Conservation (phyloP, 805 yeast species). For the Ogataea paradorogensis region DNA sequence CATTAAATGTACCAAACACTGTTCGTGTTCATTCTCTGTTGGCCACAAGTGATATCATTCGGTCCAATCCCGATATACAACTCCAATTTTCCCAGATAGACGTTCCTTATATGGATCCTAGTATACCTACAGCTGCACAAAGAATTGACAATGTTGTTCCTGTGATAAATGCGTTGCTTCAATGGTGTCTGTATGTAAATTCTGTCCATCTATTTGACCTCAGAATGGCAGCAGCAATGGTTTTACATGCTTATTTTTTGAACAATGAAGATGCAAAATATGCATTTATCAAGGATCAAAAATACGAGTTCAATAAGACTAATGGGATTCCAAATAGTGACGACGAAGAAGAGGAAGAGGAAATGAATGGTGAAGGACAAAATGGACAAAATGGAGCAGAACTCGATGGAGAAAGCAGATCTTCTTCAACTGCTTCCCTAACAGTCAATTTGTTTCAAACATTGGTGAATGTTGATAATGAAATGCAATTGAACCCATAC, state of each 20-base stretch:
- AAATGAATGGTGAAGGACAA: neutral
- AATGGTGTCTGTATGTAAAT: slow-evolving; percentile 77
- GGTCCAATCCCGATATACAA: slow-evolving; percentile 66
- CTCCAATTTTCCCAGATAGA: slow-evolving; percentile 73
- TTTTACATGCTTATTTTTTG: slow-evolving; percentile 65
- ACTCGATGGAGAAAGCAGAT: slow-evolving; percentile 4
- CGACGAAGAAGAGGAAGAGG: slow-evolving; percentile 9
- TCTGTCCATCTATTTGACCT: slow-evolving; percentile 85
- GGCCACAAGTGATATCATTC: slow-evolving; percentile 74
- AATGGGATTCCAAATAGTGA: slow-evolving; percentile 24
- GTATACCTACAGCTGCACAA: slow-evolving; percentile 31
- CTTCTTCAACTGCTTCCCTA: slow-evolving; percentile 33
- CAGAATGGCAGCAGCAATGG: slow-evolving; percentile 65
- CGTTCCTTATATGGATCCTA: slow-evolving; percentile 87
- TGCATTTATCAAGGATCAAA: slow-evolving; percentile 67
- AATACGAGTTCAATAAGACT: slow-evolving; percentile 38
- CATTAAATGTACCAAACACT: slow-evolving; percentile 57
- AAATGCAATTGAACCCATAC: slow-evolving; percentile 76
- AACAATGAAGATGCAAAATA: slow-evolving; percentile 60
- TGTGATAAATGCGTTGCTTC: slow-evolving; percentile 67
- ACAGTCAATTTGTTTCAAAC: slow-evolving; percentile 65
- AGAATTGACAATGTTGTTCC: slow-evolving; percentile 48
- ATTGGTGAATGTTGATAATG: slow-evolving; percentile 73
- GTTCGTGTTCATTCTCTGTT: slow-evolving; percentile 68
- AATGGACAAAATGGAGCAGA: neutral